phyloP scores from a whole-genome alignment of 495 filamentous ascomycete genomes.

The Trichocladium uniseriatum region DNA sequence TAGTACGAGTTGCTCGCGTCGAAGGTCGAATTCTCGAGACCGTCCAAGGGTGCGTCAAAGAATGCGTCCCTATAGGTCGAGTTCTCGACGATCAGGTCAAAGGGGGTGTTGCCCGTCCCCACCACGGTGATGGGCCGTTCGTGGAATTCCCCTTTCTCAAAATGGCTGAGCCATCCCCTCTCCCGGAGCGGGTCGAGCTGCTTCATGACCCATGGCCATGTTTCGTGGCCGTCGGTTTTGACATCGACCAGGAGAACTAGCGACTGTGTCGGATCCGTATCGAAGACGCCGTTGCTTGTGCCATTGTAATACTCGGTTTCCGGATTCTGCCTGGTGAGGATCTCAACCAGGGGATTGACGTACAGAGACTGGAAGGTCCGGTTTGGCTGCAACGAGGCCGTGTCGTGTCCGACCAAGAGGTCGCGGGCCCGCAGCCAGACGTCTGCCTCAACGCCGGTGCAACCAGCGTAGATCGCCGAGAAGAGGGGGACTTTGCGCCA shows the following conservation, averaged over 20 bases:
- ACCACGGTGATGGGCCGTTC: constrained; percentile 64
- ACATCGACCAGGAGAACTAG: constrained; percentile 65
- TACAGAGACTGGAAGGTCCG: constrained; percentile 56
- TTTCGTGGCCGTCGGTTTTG: constrained; percentile 45
- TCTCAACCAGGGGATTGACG: constrained; percentile 50
- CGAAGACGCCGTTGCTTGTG: constrained; percentile 50
- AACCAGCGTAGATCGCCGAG: constrained; percentile 54
- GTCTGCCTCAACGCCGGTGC: constrained; percentile 76
- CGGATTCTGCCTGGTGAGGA: constrained; percentile 49
- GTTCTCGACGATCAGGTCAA: constrained; percentile 46
- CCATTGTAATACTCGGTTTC: constrained; percentile 34
- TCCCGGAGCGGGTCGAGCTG: constrained; percentile 58
- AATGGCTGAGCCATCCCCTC: constrained; percentile 49
- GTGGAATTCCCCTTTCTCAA: constrained; percentile 42
- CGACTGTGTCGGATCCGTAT: constrained; percentile 48
- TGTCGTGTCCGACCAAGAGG: constrained; percentile 52
- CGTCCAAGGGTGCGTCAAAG: constrained; percentile 53
- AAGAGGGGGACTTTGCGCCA: constrained; percentile 66
- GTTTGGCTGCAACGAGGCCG: constrained; percentile 39
- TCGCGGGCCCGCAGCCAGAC: constrained; percentile 72
- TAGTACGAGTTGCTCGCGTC: constrained; percentile 45
- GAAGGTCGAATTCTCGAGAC: constrained; percentile 32
- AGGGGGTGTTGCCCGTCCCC: constrained; percentile 68
- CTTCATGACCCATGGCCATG: constrained; percentile 47
- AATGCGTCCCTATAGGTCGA: constrained; percentile 52